Evolutionary conservation across 2,329 filamentous ascomycete genomes (phyloP).

Genomic region (Fusarium stilboides): DNA sequence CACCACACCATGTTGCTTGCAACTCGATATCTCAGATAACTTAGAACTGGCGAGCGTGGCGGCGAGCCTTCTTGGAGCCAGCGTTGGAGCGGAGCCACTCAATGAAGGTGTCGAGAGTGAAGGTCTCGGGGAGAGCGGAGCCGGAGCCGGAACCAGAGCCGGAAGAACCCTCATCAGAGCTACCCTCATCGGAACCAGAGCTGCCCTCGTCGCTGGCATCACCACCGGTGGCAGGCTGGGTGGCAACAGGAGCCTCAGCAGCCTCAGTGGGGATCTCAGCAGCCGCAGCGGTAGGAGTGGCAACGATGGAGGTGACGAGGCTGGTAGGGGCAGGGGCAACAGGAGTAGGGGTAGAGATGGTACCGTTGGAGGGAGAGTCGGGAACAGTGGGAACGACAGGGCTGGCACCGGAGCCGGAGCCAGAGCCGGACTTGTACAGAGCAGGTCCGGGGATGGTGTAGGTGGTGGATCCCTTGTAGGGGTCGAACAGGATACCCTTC

Average conservation of each 20-base stretch:
- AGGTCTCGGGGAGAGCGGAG: constrained; percentile 42
- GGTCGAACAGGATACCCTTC: constrained; percentile 54
- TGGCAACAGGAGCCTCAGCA: constrained; percentile 7
- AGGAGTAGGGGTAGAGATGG: constrained; percentile 23
- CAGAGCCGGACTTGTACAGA: constrained; percentile 45
- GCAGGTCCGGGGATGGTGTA: constrained; percentile 52
- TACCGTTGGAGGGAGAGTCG: constrained; percentile 13
- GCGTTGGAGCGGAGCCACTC: constrained; percentile 32
- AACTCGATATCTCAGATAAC: neutral
- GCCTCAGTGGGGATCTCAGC: neutral
- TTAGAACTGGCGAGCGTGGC: constrained; percentile 46
- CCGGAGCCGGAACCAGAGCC: constrained; percentile 5
- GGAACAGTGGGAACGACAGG: constrained; percentile 29
- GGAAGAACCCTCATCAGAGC: neutral
- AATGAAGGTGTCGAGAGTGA: constrained; percentile 47
- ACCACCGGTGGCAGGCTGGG: constrained; percentile 5
- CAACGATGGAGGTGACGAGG: constrained; percentile 24
- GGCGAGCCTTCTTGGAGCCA: constrained; percentile 35
- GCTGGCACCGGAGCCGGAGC: constrained; percentile 29
- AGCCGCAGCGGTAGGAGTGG: constrained; percentile 19
- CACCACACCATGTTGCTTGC: fast-evolving
- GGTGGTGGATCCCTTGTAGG: constrained; percentile 46
- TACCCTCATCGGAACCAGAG: constrained; percentile 2
- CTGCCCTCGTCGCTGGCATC: neutral
- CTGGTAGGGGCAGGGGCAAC: constrained; percentile 17